Conservation (phyloP, 148 eudicot genomes). For the Rhododendron kiyosumense region DNA sequence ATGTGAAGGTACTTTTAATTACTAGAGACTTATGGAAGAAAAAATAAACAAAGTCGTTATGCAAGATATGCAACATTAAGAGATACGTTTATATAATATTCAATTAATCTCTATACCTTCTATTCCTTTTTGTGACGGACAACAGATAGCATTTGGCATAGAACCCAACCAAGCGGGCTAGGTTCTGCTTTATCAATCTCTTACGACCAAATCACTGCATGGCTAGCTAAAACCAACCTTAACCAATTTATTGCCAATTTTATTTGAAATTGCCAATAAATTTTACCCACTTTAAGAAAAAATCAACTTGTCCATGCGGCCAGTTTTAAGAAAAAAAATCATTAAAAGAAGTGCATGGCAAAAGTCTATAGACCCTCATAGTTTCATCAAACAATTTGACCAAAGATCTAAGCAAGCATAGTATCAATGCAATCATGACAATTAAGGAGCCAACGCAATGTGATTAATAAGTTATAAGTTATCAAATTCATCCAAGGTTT, state of each 20-base stretch:
- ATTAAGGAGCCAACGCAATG: neutral
- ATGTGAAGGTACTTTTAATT: neutral
- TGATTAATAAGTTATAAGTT: neutral
- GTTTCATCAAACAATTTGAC: neutral
- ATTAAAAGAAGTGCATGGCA: neutral
- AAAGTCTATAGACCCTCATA: neutral
- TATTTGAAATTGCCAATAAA: neutral
- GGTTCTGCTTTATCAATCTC: neutral
- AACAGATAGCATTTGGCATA: neutral
- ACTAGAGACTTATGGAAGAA: neutral
- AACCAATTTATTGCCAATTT: neutral
- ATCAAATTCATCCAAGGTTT: neutral
- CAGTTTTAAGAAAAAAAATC: neutral
- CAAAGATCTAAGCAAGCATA: neutral
- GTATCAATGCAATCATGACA: neutral
- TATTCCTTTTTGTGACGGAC: neutral
- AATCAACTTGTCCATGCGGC: neutral
- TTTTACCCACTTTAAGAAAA: neutral
- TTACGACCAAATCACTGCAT: conserved; percentile 4
- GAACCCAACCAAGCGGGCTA: neutral
- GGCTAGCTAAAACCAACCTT: neutral
- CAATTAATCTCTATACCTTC: neutral
- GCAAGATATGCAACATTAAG: neutral
- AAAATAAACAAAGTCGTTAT: neutral
- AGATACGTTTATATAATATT: neutral